Evolutionary conservation across 2,329 filamentous ascomycete genomes (phyloP).

Genomic region (Penicillium sp.): DNA sequence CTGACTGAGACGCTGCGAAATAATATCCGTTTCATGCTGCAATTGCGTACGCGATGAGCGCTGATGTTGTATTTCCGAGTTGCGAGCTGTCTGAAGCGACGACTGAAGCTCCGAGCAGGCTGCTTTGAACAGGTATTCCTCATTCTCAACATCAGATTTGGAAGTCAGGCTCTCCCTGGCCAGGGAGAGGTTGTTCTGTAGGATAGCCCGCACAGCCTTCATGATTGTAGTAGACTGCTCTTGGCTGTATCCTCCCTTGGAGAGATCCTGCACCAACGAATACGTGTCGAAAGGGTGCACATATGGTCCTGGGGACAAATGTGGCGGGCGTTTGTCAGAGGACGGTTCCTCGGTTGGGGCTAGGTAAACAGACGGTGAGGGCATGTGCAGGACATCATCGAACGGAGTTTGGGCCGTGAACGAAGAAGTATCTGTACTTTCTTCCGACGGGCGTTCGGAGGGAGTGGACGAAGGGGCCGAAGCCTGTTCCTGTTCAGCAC

Average conservation of each 20-base stretch:
- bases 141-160: constrained; percentile 92
- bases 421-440: constrained; percentile 17
- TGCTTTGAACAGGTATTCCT: constrained; percentile 88
- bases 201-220: constrained; percentile 79
- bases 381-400: constrained; percentile 44
- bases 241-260: constrained; percentile 66
- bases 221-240: constrained; percentile 80
- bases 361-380: constrained; percentile 37
- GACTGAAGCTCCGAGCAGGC: constrained; percentile 89
- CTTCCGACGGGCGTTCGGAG: constrained; percentile 11
- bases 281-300: constrained; percentile 98
- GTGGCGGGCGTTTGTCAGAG: constrained; percentile 54
- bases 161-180: constrained; percentile 78
- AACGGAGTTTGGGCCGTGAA: constrained; percentile 25
- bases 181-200: constrained; percentile 75
- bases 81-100: constrained; percentile 76
- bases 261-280: constrained; percentile 76
- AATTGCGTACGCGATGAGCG: constrained; percentile 78
- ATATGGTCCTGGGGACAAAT: constrained; percentile 69
- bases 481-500: constrained; percentile 11
- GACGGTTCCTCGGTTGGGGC: constrained; percentile 25
- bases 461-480: constrained; percentile 8
- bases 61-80: constrained; percentile 74
- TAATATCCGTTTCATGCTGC: constrained; percentile 92
- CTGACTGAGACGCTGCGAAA: constrained; percentile 79